Evolutionary conservation across 768 basidiomycete genomes (phyloP), one percentile per base, ranked within the genome.

Genomic region (Pholiota molesta): DNA sequence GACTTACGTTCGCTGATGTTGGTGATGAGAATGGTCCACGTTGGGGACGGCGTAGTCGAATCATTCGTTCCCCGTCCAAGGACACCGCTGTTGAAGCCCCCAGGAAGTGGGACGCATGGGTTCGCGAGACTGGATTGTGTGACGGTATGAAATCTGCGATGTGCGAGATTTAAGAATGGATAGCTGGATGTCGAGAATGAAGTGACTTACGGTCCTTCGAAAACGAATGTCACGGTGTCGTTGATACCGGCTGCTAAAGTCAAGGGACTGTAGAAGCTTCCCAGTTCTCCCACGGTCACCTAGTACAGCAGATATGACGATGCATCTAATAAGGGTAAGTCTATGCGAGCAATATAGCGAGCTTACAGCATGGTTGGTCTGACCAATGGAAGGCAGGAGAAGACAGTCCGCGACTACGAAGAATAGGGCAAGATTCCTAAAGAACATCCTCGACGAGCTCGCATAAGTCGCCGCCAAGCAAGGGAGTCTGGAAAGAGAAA

Each of bases 31-130:
- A 81, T 64, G 47, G 65, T 71, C 79, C 79, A 82, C 19, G 69
- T 57, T 0, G 72, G 66, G 2, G 67, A 28, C 1, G 69, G 64
- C 0, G 10, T 37, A 7, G 3, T 57, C 33, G 68, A 55, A 47
- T 64, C 59, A 54, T 73, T 69, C 16, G 69, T 45, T 1, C 69
- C 68, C 23, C 65, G 45, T 5, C 72, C 72, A 1, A 66, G 66
- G 10, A 76, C 57, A 0, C 78, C 77, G 56, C 72, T 77, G 49
- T 77, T 73, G 68, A 86, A 81, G 3, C 80, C 80, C 3, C 78
- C 79, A 0, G 62, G 57, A 11, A 79, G 70, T 13, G 74, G 75
- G 35, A 71, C 47, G 63, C 83, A 83, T 2, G 82, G 82, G 11
- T 67, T 59, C 0, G 73, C 71, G 58, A 75, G 74, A 0, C 68